Conservation (phyloP, 2,329 filamentous ascomycete species). For the Trichoderma brevicompactum region DNA sequence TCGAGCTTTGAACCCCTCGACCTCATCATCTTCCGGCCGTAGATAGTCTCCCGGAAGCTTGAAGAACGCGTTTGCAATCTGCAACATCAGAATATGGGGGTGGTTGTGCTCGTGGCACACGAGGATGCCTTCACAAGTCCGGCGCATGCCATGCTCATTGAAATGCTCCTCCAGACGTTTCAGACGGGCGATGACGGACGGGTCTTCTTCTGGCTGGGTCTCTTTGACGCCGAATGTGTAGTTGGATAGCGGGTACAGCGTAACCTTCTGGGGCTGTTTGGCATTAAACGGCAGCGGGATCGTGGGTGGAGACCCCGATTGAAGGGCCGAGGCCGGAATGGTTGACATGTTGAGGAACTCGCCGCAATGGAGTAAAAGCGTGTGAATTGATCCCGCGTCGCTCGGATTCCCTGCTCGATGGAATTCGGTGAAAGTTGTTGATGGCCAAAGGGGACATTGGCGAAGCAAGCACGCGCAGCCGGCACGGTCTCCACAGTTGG, state of each 20-base stretch:
- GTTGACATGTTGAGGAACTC: conserved; percentile 69
- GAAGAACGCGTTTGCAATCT: conserved; percentile 99
- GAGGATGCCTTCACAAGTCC: conserved; percentile 94
- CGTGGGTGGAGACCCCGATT: conserved; percentile 78
- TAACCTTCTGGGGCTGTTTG: conserved; percentile 87
- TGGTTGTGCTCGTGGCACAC: conserved; percentile 99
- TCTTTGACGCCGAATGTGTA: conserved; percentile 99
- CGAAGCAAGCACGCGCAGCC: conserved; percentile 23
- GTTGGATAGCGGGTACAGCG: conserved; percentile 92
- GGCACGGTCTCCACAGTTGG: conserved; percentile 17
- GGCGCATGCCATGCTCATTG: conserved; percentile 87
- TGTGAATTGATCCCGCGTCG: not conserved
- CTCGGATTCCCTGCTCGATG: conserved; percentile 6
- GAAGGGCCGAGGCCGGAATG: conserved; percentile 73
- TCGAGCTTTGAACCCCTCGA: conserved; percentile 90
- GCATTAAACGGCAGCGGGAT: conserved; percentile 83
- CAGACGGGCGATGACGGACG: conserved; percentile 88
- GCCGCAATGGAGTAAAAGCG: not conserved
- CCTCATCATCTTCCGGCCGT: conserved; percentile 83
- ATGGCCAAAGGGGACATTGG: conserved; percentile 21
- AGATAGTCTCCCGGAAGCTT: conserved; percentile 98
- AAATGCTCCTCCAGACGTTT: conserved; percentile 98
- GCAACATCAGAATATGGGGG: conserved; percentile 97
- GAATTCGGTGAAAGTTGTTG: conserved; percentile 12
- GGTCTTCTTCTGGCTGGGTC: conserved; percentile 96